Evolutionary conservation across 768 basidiomycete species (phyloP).

Genomic region (Pulveroboletus sp.): DNA sequence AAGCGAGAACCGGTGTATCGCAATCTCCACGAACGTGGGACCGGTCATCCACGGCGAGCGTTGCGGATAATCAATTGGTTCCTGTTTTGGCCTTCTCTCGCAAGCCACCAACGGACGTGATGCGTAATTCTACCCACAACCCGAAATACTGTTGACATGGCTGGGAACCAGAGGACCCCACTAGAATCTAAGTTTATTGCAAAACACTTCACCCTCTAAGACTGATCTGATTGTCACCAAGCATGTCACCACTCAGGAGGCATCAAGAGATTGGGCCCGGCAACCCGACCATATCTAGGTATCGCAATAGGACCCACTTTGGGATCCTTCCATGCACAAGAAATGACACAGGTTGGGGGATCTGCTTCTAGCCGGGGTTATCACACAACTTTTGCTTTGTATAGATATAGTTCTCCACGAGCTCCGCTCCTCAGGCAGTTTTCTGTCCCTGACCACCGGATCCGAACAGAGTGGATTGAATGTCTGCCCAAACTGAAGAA

Average conservation of each 20-base stretch:
- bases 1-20: neutral
- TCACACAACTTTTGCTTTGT: neutral
- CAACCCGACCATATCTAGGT: neutral
- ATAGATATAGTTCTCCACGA: too few relatives aligned
- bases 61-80: neutral
- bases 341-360: neutral
- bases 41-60: neutral
- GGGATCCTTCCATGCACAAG: neutral
- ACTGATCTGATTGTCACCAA: too few relatives aligned
- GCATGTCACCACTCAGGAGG: too few relatives aligned
- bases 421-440: too few relatives aligned
- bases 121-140: neutral
- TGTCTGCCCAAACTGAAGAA: neutral
- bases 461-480: neutral
- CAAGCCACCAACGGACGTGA: neutral
- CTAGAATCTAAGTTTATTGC: too few relatives aligned
- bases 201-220: too few relatives aligned
- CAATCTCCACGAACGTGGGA: conserved; percentile 1
- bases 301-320: neutral
- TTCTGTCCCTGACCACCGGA: neutral
- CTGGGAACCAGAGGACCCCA: neutral
- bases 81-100: neutral
- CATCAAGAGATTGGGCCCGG: neutral
- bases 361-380: neutral
- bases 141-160: neutral